Base-by-base conservation (phyloP, 371 early-diverging fungal genomes). In the Smittium culicis region DNA sequence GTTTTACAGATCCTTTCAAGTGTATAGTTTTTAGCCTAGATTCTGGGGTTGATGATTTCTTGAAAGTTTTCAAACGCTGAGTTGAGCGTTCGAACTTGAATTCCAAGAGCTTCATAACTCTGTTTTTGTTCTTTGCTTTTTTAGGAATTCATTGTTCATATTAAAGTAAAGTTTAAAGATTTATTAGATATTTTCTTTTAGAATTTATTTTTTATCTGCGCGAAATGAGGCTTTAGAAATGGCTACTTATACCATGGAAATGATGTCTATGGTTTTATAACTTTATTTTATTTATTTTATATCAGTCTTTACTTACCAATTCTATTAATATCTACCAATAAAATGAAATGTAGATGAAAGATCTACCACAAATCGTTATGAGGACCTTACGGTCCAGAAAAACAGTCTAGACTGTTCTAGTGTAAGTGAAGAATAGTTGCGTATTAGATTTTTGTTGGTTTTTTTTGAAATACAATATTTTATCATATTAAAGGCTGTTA, bases 181-280 rank as follows among this genome's bases (percentile, higher is more conserved):
- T n/a, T n/a, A 27, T 20, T n/a, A 11, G 3, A 20, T 14, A 20
- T 20, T 57, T 20, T 27, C 5, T 11, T 45, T 57, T n/a, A 25
- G 57, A 5, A n/a, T 14, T n/a, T 57, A n/a, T 57, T n/a, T 57
- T 57, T 20, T 57, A 27, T 16, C 25, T n/a, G 57, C 11, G 57
- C 27, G 57, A 27, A 57, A 57, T 57, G 57, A 3, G 57, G 57
- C 57, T 57, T 57, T 57, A 27, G 27, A 57, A 57, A 57, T 57
- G 11, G 8, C 27, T 57, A 20, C 5, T 57, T 57, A 25, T 57
- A 57, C 27, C 45, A n/a, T n/a, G 14, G 57, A 57, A 25, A 25
- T 5, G 14, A 27, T 57, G 25, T n/a, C 57, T 5, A 45, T 20
- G 20, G 45, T 20, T 45, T 45, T 11, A n/a, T 14, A 20, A 20